phyloP scores from a whole-genome alignment of 257 asterid genomes.

The Henckelia pumila region DNA sequence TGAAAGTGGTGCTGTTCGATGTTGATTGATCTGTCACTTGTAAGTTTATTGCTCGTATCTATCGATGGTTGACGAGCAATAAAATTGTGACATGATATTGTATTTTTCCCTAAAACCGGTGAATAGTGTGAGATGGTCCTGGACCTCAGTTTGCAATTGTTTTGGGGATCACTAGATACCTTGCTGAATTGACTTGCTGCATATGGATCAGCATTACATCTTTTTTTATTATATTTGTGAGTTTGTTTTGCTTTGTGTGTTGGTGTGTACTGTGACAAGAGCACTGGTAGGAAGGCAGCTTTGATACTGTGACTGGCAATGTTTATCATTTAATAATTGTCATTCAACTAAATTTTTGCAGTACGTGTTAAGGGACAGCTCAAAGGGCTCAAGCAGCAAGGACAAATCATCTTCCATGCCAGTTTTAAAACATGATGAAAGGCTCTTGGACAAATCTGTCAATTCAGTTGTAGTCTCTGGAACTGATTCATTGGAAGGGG shows the following conservation, averaged over 20 bases:
- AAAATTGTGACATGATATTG: not conserved
- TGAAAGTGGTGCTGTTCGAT: not conserved
- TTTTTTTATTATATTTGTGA: not conserved
- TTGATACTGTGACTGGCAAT: conserved; percentile 20
- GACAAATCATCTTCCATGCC: conserved; percentile 46
- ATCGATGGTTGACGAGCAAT: not conserved
- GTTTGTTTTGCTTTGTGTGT: not conserved
- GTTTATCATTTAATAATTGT: conserved; percentile 2
- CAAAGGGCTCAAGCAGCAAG: conserved; percentile 50
- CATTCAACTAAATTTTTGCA: conserved; percentile 34
- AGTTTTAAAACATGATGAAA: conserved; percentile 54
- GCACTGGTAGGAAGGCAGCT: not conserved
- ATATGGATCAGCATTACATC: conserved; percentile 1
- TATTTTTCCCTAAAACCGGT: conserved; percentile 4
- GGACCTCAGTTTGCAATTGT: not conserved
- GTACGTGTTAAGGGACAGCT: conserved; percentile 64
- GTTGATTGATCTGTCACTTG: not conserved
- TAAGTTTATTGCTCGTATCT: not conserved
- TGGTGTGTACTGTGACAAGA: not conserved
- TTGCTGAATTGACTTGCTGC: not conserved
- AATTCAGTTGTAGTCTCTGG: conserved; percentile 33
- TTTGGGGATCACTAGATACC: not conserved
- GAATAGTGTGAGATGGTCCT: conserved; percentile 1
- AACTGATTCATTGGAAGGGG: conserved; percentile 44
- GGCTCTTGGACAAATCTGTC: conserved; percentile 43